Base-by-base conservation (phyloP, 2,329 filamentous ascomycete species). In the Colletotrichum sojae region DNA sequence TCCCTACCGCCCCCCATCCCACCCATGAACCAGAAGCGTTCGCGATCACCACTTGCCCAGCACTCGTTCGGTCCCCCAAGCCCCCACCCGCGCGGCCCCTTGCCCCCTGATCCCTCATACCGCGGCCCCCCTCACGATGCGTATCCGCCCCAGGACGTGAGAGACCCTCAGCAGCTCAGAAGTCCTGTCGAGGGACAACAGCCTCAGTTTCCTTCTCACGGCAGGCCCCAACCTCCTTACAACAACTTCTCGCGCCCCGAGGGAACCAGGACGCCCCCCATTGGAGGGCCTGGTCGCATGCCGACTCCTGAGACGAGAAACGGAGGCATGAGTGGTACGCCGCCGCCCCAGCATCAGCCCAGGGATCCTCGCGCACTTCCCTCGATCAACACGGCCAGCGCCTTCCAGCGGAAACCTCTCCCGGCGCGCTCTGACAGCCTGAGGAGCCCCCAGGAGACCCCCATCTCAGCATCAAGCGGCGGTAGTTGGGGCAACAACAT, bases 341-440 rank as follows among this genome's bases (percentile, higher is more conserved):
- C 66, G 8, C 61, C 70, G 5, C 70, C 62, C 25, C 60, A 56
- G 31, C 36, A 59, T 22, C 54, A 51, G 46, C 22, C 54, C 18
- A 63, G 61, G 25, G 54, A 67, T 20, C 59, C 54, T 43, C 67
- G 65, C 27, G 18, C 40, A 5, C 67, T 70, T 36, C 64, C 67
- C 39, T 46, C 27, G 4, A 55, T 70, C 22, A 66, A 70, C 58
- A 70, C 67, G 9, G 79, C 77, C n/a, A 82, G 81, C 61, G 79
- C 81, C 40, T 79, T 87, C 49, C 78, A 80, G 58, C 81, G 87
- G 69, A 90, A 89, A 74, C 86, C 87, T 25, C 72, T 89, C 13
- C 84, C 85, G 25, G 73, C 76, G n/a, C 80, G 82, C 57, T 72
- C 75, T 6, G 81, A 81, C 70, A 81, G 67, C 52, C 10, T 70